These are phyloP conservation scores for Drosera capensis DNA, from an alignment of 148 eudicot species.

Conservation along the genomic window DNA sequence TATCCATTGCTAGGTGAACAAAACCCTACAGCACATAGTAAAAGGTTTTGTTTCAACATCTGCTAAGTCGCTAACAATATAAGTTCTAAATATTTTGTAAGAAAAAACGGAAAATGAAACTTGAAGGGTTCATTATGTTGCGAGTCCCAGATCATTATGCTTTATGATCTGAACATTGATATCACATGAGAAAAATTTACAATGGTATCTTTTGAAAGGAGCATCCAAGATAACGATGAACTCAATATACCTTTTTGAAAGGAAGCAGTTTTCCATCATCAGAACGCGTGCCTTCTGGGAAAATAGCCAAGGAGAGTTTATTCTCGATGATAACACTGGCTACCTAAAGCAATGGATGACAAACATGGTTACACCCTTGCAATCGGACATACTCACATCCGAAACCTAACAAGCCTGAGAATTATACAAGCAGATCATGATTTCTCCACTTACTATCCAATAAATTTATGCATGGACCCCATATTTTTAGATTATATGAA, in stretches of 20 bases:
- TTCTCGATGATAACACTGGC: conserved; percentile 20
- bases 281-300: conserved; percentile 30
- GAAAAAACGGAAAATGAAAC: too few relatives aligned
- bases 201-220: neutral
- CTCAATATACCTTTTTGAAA: conserved; percentile 24
- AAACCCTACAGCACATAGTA: conserved; percentile 18
- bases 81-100: too few relatives aligned
- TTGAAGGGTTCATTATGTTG: neutral
- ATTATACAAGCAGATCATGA: too few relatives aligned
- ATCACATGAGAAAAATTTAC: too few relatives aligned
- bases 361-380: neutral
- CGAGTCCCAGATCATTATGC: neutral
- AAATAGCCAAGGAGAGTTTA: conserved; percentile 22
- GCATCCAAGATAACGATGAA: neutral
- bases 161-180: too few relatives aligned
- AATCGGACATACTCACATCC: too few relatives aligned
- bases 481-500: too few relatives aligned
- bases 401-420: too few relatives aligned
- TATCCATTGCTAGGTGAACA: conserved; percentile 25
- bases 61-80: neutral
- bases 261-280: conserved; percentile 23
- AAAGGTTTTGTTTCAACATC: neutral
- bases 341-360: conserved; percentile 9
- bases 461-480: too few relatives aligned
- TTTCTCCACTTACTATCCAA: too few relatives aligned